phyloP scores from a whole-genome alignment of 2,329 filamentous ascomycete genomes.

The Lomentospora prolificans region DNA sequence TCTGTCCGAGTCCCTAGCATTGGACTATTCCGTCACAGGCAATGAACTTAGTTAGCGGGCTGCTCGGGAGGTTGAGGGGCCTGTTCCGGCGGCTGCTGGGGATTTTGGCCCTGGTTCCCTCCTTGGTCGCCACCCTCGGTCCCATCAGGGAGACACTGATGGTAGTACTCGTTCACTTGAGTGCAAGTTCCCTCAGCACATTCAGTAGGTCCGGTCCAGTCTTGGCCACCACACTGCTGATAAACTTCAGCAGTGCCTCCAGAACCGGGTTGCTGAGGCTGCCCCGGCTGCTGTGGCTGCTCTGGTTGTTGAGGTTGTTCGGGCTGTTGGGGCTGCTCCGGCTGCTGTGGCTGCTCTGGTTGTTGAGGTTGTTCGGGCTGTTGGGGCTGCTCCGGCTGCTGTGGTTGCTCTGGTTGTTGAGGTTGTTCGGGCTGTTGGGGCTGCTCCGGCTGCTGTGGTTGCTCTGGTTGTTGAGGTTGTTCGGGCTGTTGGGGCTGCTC shows the following conservation, averaged over 20 bases:
- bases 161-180: constrained; percentile 17
- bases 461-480: not conserved
- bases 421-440: not conserved
- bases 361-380: not conserved
- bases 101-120: constrained; percentile 17
- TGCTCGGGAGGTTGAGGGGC: not conserved
- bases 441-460: not conserved
- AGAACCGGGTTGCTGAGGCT: not conserved
- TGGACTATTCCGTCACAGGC: too few relatives aligned
- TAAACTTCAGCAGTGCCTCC: not conserved
- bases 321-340: not conserved
- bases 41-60: too few relatives aligned
- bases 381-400: not conserved
- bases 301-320: not conserved
- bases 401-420: not conserved
- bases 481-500: not conserved
- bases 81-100: not conserved
- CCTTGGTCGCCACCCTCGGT: constrained; percentile 13
- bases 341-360: not conserved
- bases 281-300: not conserved
- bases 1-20: too few relatives aligned
- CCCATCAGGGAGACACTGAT: constrained; percentile 26
- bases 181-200: constrained; percentile 20
- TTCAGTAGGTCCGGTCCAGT: constrained; percentile 18
- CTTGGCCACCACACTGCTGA: constrained; percentile 16